Base-by-base conservation (phyloP, 495 filamentous ascomycete species). In the Talaromyces proteolyticus region DNA sequence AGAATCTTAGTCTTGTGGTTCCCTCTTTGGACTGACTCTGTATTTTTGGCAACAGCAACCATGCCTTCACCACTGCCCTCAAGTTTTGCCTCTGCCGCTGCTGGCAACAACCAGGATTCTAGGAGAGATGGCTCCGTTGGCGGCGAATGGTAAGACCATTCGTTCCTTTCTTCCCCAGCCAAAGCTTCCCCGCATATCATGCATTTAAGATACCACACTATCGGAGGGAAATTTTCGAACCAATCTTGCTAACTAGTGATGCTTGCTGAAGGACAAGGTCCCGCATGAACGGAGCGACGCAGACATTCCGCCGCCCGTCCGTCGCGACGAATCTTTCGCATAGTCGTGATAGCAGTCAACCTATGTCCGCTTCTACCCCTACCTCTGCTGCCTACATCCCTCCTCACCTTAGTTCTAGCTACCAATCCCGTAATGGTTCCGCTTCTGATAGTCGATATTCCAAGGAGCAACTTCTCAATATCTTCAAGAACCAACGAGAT, bases 241-340 rank as follows among this genome's bases (percentile, higher is more conserved):
- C n/a, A n/a, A n/a, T n/a, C n/a, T 53, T 53, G 24, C 24, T 40
- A 16, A 18, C 40, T 16, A 10, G 40, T 14, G 29, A 14, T 41
- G 22, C 25, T 29, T 21, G 12, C 26, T 36, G 14, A 46, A 86
- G 83, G 81, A 68, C 81, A 61, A 82, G 82, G 61, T 65, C 73
- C 58, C 80, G 82, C 65, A 76, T 84, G 47, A 93, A 93, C 63
- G 89, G 88, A 65, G 78, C 80, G 51, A 91, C 88, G 38, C 80
- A 91, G 50, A 94, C 90, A 51, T 90, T 95, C 66, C 88, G 91
- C 50, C 85, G 91, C 53, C 74, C 87, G 20, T 93, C 90, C 53
- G 77, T 84, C 53, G 81, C 84, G 52, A 82, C 80, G 25, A 81
- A 79, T 59, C 68, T 70, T 60, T 76, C 75, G 44, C 69, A 76